phyloP scores from a whole-genome alignment of 2,329 filamentous ascomycete species.

The Tolypocladium capitatum region DNA sequence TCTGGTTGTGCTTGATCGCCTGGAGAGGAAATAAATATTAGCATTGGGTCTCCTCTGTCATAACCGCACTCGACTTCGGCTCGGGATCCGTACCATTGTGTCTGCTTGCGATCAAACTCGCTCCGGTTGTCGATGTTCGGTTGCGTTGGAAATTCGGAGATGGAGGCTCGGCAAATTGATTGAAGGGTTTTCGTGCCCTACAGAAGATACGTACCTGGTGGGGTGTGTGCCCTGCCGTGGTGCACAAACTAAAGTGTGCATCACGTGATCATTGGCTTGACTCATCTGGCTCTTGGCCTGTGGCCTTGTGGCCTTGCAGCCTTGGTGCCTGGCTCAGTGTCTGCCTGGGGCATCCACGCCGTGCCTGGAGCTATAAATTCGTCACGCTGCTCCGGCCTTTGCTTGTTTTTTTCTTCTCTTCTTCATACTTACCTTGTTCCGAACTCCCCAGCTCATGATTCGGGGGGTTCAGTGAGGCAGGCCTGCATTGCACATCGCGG shows the following conservation, averaged over 20 bases:
- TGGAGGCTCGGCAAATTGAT: slow-evolving; percentile 26
- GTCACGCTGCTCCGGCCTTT: slow-evolving; percentile 2
- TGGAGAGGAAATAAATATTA: slow-evolving; percentile 23
- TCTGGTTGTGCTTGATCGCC: slow-evolving; percentile 99
- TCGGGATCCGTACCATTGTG: slow-evolving; percentile 35
- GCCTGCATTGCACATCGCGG: slow-evolving; percentile 45
- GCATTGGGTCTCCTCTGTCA: slow-evolving; percentile 15
- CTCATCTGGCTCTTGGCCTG: too few relatives aligned
- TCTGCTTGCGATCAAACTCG: slow-evolving; percentile 38
- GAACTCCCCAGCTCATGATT: slow-evolving; percentile 31
- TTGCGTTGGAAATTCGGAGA: slow-evolving; percentile 24
- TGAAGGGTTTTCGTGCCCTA: slow-evolving; percentile 30
- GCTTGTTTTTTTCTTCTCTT: slow-evolving; percentile 21
- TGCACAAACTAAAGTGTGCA: slow-evolving; percentile 7
- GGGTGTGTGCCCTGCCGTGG: slow-evolving; percentile 12
- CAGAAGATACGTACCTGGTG: slow-evolving; percentile 19
- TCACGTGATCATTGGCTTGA: slow-evolving; percentile 10
- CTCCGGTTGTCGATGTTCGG: slow-evolving; percentile 28
- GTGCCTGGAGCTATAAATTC: slow-evolving; percentile 20
- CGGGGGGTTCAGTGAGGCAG: slow-evolving; percentile 27
- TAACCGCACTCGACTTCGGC: slow-evolving; percentile 10
- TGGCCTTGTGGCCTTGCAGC: neutral
- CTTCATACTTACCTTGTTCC: slow-evolving; percentile 43
- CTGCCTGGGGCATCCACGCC: slow-evolving; percentile 11
- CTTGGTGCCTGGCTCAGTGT: slow-evolving; percentile 2